A percentile compares a stretch with the other conserved stretches of the same genome.
phyloP scores from a whole-genome alignment of 2,329 filamentous ascomycete genomes.

The Xylaria sp. region DNA sequence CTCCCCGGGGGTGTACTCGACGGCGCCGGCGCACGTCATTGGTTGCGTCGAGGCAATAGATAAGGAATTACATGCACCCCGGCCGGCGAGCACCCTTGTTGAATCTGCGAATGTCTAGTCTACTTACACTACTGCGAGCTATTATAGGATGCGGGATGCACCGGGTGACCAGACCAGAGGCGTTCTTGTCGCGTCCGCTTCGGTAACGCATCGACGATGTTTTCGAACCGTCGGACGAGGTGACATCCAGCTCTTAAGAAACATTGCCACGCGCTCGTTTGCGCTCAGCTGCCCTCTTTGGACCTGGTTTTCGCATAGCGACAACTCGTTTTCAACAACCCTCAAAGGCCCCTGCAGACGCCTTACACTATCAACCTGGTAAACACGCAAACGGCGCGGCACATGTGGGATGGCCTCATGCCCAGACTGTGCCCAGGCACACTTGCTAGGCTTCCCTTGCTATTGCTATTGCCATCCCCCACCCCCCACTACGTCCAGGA shows the following conservation, averaged over 20 bases:
- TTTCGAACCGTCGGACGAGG: no score
- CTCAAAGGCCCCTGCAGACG: constrained; percentile 5
- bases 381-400: background rate
- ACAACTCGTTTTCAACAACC: background rate
- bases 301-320: constrained; percentile 1
- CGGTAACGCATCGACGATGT: background rate
- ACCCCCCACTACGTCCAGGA: constrained; percentile 17
- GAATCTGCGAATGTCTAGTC: background rate
- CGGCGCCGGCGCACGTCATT: constrained; percentile 15
- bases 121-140: no score
- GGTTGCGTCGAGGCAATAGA: constrained; percentile 24
- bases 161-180: background rate
- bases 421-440: background rate
- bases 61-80: constrained; percentile 26
- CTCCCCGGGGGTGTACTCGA: constrained; percentile 8
- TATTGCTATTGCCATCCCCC: background rate
- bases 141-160: constrained; percentile 17
- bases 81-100: background rate
- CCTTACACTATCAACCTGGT: background rate
- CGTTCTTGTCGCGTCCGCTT: background rate
- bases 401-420: constrained; percentile 14
- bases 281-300: background rate
- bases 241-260: background rate
- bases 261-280: background rate
- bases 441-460: background rate